Base-by-base conservation (phyloP, 768 basidiomycete genomes). In the Suillus variegatus region DNA sequence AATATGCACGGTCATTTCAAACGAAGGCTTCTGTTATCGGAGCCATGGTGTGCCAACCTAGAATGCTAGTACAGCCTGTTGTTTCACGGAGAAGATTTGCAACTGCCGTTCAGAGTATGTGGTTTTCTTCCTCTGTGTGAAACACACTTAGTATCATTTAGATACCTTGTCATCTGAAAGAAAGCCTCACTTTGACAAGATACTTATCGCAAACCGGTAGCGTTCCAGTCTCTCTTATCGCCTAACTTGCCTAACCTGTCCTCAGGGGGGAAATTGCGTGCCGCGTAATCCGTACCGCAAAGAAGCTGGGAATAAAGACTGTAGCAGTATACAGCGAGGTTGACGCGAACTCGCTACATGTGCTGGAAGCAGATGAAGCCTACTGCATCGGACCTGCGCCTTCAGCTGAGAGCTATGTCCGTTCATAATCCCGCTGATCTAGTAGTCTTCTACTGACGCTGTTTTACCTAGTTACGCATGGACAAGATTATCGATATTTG, bases 211-310 rank as follows among this genome's bases (percentile, higher is more conserved):
- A 0, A 97, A 97, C 73, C 82, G 95, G 95, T 90, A 63, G 61
- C 32, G 12, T 80, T 60, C 44, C 9, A 6, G 18, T 4, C 2
- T 9, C 46, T 49, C 9, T 51, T 47, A 13, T 14, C 52, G 35
- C 32, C 38, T 64, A 25, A 43, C 46, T 56, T 13, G 65, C 28
- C 41, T 52, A 18, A 66, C 22, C 6, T 62, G 2, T 36, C 3
- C 55, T 16, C 67, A 97, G 95, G 76, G 95, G 95, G 56, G 95
- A 98, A 78, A 98, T 98, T 68, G 95, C 95, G 6, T 97, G 96
- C 76, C 89, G 95, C 22, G 93, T 98, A 52, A 97, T 97, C 63
- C 89, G 92, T 32, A 97, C 95, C 0, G 93, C 94, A 3, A 88
- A 83, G 76, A 92, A 91, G 73, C 81, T 97, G 4, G 95, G 96